Percentiles rank a stretch among this genome's conserved stretches.
Conservation (phyloP, 1,139 yeast species). For the Zygoascus hellenicus region DNA sequence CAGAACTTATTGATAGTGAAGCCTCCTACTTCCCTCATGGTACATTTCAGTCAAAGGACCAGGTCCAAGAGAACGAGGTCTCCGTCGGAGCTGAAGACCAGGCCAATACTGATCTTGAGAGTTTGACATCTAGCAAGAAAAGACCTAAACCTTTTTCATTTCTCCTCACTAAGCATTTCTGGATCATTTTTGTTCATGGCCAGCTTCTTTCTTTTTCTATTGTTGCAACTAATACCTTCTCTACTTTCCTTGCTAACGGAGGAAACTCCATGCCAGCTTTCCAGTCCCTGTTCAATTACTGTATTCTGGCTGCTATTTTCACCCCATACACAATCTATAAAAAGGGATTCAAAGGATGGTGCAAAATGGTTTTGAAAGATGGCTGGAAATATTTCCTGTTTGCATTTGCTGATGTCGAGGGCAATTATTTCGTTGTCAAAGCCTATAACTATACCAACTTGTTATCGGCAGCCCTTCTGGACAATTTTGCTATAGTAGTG, state of each 20-base stretch:
- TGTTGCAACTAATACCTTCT: constrained; percentile 40
- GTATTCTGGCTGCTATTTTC: constrained; percentile 34
- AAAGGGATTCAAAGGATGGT: constrained; percentile 35
- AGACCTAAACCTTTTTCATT: constrained; percentile 28
- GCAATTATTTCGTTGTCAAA: constrained; percentile 41
- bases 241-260: constrained; percentile 36
- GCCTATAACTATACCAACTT: constrained; percentile 42
- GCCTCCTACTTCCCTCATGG: neutral
- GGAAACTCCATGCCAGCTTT: constrained; percentile 41
- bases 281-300: constrained; percentile 40
- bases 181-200: constrained; percentile 39
- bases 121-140: neutral
- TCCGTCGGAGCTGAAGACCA: neutral
- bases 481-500: constrained; percentile 42
- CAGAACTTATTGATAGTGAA: no score
- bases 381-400: constrained; percentile 41
- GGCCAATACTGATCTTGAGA: neutral
- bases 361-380: constrained; percentile 28
- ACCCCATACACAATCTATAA: constrained; percentile 37
- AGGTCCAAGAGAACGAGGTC: neutral
- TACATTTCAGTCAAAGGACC: neutral
- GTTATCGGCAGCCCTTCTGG: constrained; percentile 40
- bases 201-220: constrained; percentile 39
- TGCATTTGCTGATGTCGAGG: constrained; percentile 43
- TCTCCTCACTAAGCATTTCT: constrained; percentile 34